Evolutionary conservation across 306 rosid genomes (phyloP).

Genomic region (Corylus americana): DNA sequence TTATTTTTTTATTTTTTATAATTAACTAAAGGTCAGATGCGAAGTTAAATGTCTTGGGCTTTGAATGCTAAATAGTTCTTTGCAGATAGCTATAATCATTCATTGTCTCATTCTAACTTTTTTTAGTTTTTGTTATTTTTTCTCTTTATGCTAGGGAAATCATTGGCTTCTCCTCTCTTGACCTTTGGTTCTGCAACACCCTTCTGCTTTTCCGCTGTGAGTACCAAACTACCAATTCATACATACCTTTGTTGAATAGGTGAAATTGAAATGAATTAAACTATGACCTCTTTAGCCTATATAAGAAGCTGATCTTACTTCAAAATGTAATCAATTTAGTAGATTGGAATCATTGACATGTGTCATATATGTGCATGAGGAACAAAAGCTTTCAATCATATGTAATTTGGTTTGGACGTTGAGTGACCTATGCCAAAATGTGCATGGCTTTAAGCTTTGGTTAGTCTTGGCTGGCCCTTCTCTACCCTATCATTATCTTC

Average conservation of each 20-base stretch:
- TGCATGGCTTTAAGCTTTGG: background rate
- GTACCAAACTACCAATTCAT: slow-evolving; percentile 7
- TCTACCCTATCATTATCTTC: too few relatives aligned
- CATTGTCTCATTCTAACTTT: background rate
- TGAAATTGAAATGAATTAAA: background rate
- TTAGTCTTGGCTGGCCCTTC: background rate
- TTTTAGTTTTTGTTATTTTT: background rate
- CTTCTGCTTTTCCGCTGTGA: slow-evolving; percentile 45
- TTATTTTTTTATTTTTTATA: background rate
- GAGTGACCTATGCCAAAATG: too few relatives aligned
- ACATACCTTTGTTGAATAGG: background rate
- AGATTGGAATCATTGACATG: too few relatives aligned
- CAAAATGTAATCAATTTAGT: too few relatives aligned
- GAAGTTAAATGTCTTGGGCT: background rate
- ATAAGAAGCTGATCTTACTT: background rate
- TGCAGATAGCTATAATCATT: background rate
- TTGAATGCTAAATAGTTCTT: background rate
- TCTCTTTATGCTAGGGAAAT: slow-evolving; percentile 48
- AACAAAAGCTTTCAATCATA: too few relatives aligned
- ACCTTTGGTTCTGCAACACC: slow-evolving; percentile 45
- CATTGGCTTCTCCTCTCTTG: slow-evolving; percentile 55
- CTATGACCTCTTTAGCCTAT: background rate
- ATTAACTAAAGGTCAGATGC: background rate
- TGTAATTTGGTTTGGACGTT: too few relatives aligned
- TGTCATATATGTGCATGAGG: too few relatives aligned